These are phyloP conservation scores for Mucuna pruriens DNA, from an alignment of 306 rosid genomes.

Conservation along the genomic window DNA sequence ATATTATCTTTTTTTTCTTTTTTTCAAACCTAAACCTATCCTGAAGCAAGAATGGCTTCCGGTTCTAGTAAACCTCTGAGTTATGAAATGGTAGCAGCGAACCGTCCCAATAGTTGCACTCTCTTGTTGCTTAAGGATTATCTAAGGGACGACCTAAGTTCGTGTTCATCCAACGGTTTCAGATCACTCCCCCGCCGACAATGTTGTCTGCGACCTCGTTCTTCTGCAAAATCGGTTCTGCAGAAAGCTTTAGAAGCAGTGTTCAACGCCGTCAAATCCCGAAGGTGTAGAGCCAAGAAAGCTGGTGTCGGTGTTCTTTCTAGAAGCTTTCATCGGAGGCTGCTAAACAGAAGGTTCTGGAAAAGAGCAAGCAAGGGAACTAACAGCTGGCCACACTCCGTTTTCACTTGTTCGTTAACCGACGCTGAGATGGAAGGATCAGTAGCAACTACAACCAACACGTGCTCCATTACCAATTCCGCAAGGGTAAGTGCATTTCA, in stretches of 20 bases:
- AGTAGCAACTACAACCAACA: background rate
- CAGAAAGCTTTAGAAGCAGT: constrained; percentile 56
- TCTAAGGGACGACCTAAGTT: constrained; percentile 62
- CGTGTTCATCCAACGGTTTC: constrained; percentile 75
- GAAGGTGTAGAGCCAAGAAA: constrained; percentile 13
- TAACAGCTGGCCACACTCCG: constrained; percentile 51
- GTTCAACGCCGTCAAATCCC: constrained; percentile 51
- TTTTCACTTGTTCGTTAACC: constrained; percentile 23
- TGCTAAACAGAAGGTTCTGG: constrained; percentile 35
- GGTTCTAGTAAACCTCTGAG: background rate
- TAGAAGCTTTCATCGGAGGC: background rate
- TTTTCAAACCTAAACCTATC: background rate
- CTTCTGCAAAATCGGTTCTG: constrained; percentile 43
- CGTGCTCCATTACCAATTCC: constrained; percentile 1
- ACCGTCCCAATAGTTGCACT: too few species aligned
- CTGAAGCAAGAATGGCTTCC: constrained; percentile 37
- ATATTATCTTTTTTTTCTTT: too few species aligned
- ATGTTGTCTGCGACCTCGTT: constrained; percentile 46
- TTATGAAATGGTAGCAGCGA: too few species aligned
- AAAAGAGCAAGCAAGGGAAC: constrained; percentile 10
- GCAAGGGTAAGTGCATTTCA: constrained; percentile 43
- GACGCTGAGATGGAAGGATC: background rate
- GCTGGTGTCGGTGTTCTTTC: constrained; percentile 2
- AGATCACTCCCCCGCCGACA: constrained; percentile 64
- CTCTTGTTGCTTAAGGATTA: constrained; percentile 67